Conservation (phyloP, 805 yeast species). For the Schizosaccharomyces japonicus region DNA sequence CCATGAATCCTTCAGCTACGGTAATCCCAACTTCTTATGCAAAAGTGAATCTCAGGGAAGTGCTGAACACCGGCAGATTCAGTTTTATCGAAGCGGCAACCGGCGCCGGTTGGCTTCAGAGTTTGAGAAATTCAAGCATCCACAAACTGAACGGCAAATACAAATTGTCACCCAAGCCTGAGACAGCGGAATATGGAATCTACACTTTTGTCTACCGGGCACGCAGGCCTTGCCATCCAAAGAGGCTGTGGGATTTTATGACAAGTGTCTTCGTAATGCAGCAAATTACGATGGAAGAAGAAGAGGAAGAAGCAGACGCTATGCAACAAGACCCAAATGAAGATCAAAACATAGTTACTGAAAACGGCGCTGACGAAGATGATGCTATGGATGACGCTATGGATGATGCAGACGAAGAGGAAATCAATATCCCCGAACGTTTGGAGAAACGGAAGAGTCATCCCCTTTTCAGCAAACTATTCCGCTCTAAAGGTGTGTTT, state of each 20-base stretch:
- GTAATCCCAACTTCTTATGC: slow-evolving; percentile 19
- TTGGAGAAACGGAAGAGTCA: slow-evolving; percentile 19
- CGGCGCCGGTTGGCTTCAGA: slow-evolving; percentile 25
- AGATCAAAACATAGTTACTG: slow-evolving; percentile 7
- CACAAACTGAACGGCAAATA: slow-evolving; percentile 17
- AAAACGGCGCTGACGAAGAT: slow-evolving; percentile 9
- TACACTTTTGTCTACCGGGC: slow-evolving; percentile 22
- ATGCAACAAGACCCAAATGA: slow-evolving; percentile 8
- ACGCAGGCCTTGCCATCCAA: slow-evolving; percentile 25
- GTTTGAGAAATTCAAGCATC: slow-evolving; percentile 20
- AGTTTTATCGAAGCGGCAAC: slow-evolving; percentile 22
- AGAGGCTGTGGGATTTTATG: slow-evolving; percentile 18
- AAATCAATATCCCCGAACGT: slow-evolving; percentile 8
- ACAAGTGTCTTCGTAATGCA: slow-evolving; percentile 18
- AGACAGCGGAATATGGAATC: slow-evolving; percentile 25
- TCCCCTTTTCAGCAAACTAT: slow-evolving; percentile 17
- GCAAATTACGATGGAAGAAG: no score
- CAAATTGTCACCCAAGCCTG: slow-evolving; percentile 21
- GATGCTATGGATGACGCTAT: slow-evolving; percentile 7
- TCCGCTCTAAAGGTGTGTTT: slow-evolving; percentile 24
- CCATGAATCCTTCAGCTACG: slow-evolving; percentile 24
- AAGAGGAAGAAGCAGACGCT: slow-evolving; percentile 12
- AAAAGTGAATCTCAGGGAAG: slow-evolving; percentile 18
- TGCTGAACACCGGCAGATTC: slow-evolving; percentile 19
- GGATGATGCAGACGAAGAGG: slow-evolving; percentile 9